Evolutionary conservation across 768 basidiomycete species (phyloP).

Genomic region (Lactarius indigo): DNA sequence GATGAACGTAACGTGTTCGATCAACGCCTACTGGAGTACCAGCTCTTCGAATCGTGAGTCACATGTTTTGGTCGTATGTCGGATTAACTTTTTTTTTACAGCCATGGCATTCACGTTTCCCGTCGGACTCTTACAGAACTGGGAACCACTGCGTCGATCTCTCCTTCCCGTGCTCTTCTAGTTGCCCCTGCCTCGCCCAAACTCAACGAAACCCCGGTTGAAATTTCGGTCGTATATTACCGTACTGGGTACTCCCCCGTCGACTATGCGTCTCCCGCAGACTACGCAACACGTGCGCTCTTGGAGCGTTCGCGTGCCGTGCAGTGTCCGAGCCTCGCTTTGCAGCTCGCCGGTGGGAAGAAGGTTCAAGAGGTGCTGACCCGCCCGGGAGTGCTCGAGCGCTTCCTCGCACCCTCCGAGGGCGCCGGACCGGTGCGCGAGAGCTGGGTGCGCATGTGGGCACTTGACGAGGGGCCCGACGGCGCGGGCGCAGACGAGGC

Average conservation of each 20-base stretch:
- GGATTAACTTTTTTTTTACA: slow-evolving; percentile 30
- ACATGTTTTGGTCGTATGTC: not conserved
- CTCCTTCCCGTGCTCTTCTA: slow-evolving; percentile 41
- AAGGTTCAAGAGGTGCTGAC: slow-evolving; percentile 90
- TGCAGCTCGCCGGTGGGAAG: slow-evolving; percentile 95
- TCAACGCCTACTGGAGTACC: slow-evolving; percentile 85
- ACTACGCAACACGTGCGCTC: slow-evolving; percentile 71
- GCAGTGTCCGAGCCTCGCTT: slow-evolving; percentile 86
- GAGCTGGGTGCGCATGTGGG: slow-evolving; percentile 91
- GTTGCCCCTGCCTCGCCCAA: slow-evolving; percentile 35
- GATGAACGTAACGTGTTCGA: slow-evolving; percentile 94
- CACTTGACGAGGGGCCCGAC: slow-evolving; percentile 44
- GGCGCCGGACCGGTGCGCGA: slow-evolving; percentile 55
- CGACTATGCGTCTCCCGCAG: slow-evolving; percentile 64
- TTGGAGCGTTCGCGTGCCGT: slow-evolving; percentile 83
- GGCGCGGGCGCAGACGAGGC: slow-evolving; percentile 49
- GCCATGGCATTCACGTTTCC: slow-evolving; percentile 69
- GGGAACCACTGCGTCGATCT: slow-evolving; percentile 43
- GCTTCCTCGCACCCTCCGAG: slow-evolving; percentile 52
- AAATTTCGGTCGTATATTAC: slow-evolving; percentile 89
- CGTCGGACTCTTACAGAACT: slow-evolving; percentile 78
- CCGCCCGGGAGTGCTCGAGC: slow-evolving; percentile 66
- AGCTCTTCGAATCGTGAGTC: slow-evolving; percentile 70
- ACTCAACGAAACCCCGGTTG: slow-evolving; percentile 38
- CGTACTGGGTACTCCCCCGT: slow-evolving; percentile 83